phyloP scores from a whole-genome alignment of 75 land plant species.

The Cunninghamia lanceolata region DNA sequence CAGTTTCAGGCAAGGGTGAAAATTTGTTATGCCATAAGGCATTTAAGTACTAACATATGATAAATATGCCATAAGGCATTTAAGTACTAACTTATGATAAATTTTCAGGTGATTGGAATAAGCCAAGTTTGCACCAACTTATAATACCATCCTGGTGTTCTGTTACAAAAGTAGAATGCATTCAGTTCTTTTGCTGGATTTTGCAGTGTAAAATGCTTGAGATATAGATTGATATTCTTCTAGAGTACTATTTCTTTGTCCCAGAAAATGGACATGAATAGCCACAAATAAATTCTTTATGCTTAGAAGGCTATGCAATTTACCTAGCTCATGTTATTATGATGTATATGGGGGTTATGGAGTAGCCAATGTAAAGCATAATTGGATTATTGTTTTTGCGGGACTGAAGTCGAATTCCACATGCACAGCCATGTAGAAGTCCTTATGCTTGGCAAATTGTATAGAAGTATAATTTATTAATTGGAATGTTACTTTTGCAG shows the following conservation, averaged over 20 bases:
- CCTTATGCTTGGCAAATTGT: background rate
- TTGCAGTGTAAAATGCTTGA: background rate
- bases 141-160: background rate
- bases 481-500: slow-evolving; percentile 12
- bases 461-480: slow-evolving; percentile 8
- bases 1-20: background rate
- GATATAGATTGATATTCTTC: background rate
- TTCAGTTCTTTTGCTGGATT: background rate
- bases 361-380: background rate
- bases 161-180: background rate
- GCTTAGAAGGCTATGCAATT: background rate
- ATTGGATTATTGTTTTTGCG: background rate
- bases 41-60: too few relatives aligned
- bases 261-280: too few relatives aligned
- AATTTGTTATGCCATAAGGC: background rate
- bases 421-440: background rate
- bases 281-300: background rate
- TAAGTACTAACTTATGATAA: too few relatives aligned
- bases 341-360: background rate
- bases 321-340: background rate
- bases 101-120: background rate
- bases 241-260: too few relatives aligned
- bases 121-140: background rate
- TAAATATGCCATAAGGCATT: background rate
- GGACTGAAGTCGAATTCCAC: background rate